phyloP scores from a whole-genome alignment of 1,284 basidiomycete species.

The Apiotrichum brassicae region DNA sequence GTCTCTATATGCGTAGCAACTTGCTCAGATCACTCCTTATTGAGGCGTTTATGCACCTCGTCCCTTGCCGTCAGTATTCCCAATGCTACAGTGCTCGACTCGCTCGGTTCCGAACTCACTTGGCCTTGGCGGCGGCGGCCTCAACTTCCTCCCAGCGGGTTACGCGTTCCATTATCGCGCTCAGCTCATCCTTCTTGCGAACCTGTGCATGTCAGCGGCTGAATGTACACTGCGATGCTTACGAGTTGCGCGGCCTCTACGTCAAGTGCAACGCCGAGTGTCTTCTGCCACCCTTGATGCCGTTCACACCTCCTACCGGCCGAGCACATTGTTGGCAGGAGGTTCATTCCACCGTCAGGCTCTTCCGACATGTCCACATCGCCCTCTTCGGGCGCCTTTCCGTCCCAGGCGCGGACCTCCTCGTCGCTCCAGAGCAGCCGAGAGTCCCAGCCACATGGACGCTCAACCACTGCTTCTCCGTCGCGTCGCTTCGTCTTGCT shows the following conservation, averaged over 20 bases:
- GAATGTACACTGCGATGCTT: constrained; percentile 1
- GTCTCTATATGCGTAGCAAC: too few relatives aligned
- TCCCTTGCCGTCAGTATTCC: neutral
- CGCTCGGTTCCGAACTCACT: constrained; percentile 1
- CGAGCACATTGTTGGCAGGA: constrained; percentile 16
- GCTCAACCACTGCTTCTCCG: constrained; percentile 20
- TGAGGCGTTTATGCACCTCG: neutral
- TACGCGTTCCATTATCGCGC: neutral
- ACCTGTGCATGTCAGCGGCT: constrained; percentile 3
- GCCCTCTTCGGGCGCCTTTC: neutral
- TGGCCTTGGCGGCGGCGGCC: neutral
- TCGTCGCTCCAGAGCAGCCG: constrained; percentile 31
- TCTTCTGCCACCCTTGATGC: constrained; percentile 43
- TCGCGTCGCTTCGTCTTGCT: constrained; percentile 22
- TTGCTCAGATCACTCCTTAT: neutral
- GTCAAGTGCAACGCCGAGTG: constrained; percentile 25
- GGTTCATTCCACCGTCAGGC: constrained; percentile 1
- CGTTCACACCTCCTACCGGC: constrained; percentile 32
- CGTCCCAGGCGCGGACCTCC: constrained; percentile 19
- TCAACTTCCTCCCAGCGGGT: neutral
- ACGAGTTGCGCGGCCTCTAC: constrained; percentile 28
- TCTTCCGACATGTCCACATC: constrained; percentile 4
- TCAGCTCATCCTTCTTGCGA: constrained; percentile 8
- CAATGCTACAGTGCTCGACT: too few relatives aligned
- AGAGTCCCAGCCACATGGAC: constrained; percentile 35